phyloP scores from a whole-genome alignment of 768 basidiomycete genomes.

The Leccinum fibrillosum region DNA sequence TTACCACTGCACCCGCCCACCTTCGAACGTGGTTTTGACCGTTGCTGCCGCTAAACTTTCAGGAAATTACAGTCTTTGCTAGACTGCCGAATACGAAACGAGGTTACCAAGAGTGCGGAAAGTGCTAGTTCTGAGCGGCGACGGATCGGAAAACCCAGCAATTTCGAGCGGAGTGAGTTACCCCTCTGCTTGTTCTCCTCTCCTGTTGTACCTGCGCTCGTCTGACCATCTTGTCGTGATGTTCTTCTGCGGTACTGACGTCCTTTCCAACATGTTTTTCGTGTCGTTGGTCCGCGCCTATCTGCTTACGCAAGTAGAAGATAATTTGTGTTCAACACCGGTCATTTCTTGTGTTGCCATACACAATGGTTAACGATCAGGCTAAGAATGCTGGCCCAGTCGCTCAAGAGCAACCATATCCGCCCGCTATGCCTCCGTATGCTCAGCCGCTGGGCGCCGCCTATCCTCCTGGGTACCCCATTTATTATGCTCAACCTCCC shows the following conservation, averaged over 20 bases:
- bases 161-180: constrained; percentile 38
- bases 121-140: constrained; percentile 34
- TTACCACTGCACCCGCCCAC: constrained; percentile 24
- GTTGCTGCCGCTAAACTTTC: constrained; percentile 8
- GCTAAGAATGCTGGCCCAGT: constrained; percentile 33
- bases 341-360: constrained; percentile 26
- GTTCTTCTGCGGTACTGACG: constrained; percentile 9
- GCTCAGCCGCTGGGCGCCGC: constrained; percentile 24
- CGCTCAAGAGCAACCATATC: constrained; percentile 34
- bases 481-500: constrained; percentile 31
- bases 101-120: constrained; percentile 10
- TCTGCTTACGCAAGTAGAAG: constrained; percentile 32
- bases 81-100: constrained; percentile 9
- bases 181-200: not conserved
- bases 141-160: constrained; percentile 35
- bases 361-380: constrained; percentile 31
- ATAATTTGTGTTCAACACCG: constrained; percentile 19
- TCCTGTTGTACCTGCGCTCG: not conserved
- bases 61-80: constrained; percentile 5
- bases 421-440: constrained; percentile 28
- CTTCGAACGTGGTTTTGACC: constrained; percentile 7
- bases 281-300: constrained; percentile 24
- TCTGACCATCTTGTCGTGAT: constrained; percentile 3
- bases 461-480: constrained; percentile 32
- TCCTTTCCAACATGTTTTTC: constrained; percentile 18